Percentiles rank a stretch among this genome's conserved stretches.
phyloP scores from a whole-genome alignment of 306 rosid genomes.

The Adenanthera pavonina region DNA sequence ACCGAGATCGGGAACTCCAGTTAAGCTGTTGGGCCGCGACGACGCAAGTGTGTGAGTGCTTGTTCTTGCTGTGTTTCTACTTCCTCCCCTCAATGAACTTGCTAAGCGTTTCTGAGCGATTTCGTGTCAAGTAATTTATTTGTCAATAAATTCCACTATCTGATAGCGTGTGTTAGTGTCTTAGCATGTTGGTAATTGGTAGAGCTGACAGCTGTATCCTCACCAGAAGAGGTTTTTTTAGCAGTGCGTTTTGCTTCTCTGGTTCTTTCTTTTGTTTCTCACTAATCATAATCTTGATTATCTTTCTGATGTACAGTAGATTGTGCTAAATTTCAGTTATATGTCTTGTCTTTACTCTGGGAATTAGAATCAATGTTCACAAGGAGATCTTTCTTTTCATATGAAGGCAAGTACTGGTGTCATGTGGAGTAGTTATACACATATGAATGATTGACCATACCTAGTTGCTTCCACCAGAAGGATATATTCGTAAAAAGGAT shows the following conservation, averaged over 20 bases:
- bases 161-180: background rate
- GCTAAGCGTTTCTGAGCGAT: background rate
- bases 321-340: background rate
- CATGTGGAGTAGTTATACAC: background rate
- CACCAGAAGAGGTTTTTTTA: background rate
- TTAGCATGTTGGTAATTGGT: background rate
- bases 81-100: constrained; percentile 1
- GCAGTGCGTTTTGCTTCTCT: background rate
- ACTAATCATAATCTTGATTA: background rate
- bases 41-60: constrained; percentile 80
- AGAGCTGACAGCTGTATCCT: background rate
- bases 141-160: background rate
- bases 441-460: background rate
- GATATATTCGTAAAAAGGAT: background rate
- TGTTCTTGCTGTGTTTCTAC: constrained; percentile 6
- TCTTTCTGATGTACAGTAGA: background rate
- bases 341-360: background rate
- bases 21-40: constrained; percentile 82
- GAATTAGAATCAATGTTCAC: background rate
- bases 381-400: background rate
- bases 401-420: background rate
- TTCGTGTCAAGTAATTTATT: background rate
- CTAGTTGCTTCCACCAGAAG: background rate
- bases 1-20: constrained; percentile 88
- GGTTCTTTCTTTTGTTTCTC: background rate